These are phyloP conservation scores for Verbascum thapsus DNA, from an alignment of 257 asterid genomes.

Conservation along the genomic window DNA sequence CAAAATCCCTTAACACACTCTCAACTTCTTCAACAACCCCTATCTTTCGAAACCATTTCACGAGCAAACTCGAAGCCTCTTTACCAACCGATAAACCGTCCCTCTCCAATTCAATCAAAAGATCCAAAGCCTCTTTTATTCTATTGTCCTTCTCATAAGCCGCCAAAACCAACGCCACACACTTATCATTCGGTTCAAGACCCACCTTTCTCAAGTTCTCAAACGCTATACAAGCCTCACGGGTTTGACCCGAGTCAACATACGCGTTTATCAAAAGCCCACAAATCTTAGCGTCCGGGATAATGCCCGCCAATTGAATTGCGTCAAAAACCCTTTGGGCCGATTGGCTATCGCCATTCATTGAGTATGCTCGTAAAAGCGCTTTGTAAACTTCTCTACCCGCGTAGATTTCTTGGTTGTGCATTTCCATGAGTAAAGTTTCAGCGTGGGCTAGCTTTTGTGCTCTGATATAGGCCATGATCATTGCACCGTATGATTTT, in stretches of 20 bases:
- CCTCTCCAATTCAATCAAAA: slow-evolving; percentile 64
- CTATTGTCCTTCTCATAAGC: slow-evolving; percentile 67
- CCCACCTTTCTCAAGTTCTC: slow-evolving; percentile 66
- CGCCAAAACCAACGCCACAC: slow-evolving; percentile 61
- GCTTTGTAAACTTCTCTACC: slow-evolving; percentile 91
- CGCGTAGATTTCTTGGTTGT: slow-evolving; percentile 60
- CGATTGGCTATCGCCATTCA: slow-evolving; percentile 67
- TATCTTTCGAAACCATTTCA: slow-evolving; percentile 63
- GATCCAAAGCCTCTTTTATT: slow-evolving; percentile 63
- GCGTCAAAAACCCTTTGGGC: slow-evolving; percentile 80
- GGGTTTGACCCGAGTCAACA: slow-evolving; percentile 52
- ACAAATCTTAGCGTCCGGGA: slow-evolving; percentile 73
- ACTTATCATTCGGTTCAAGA: slow-evolving; percentile 74
- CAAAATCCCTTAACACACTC: slow-evolving; percentile 61
- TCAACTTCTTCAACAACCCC: slow-evolving; percentile 84
- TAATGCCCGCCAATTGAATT: slow-evolving; percentile 70
- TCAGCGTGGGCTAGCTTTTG: slow-evolving; percentile 60
- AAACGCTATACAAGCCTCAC: slow-evolving; percentile 69
- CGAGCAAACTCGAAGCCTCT: slow-evolving; percentile 71
- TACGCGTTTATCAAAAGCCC: slow-evolving; percentile 86
- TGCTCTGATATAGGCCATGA: slow-evolving; percentile 88
- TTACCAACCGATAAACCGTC: slow-evolving; percentile 49
- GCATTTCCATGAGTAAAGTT: slow-evolving; percentile 66
- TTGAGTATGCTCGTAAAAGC: slow-evolving; percentile 76
- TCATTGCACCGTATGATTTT: slow-evolving; percentile 86